Evolutionary conservation across 2,329 filamentous ascomycete genomes (phyloP), one percentile per base, ranked within the genome.

Genomic region (Fusarium sp.): DNA sequence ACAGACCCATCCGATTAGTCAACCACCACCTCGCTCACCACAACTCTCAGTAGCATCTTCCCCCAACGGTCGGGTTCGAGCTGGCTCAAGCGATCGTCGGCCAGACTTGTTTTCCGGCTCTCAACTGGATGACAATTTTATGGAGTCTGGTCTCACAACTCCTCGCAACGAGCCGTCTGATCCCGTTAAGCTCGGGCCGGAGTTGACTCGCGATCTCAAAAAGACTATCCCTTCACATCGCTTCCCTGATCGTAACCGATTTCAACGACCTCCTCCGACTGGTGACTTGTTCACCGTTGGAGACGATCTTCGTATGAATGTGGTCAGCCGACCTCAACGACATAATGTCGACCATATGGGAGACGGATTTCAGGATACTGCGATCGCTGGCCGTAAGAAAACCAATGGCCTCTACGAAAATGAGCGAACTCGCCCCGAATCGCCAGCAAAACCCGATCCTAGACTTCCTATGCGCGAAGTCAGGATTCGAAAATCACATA

Each of bases 391-490:
- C 31, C 66, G 57, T 17, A 65, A 38, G 21, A 66, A 65, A 29
- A 32, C 52, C 8, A 57, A 57, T 31, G 61, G 57, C 6, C 60
- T 59, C 52, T 42, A 66, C 49, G 55, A 59, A 14, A 44, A 53
- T 23, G 45, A 57, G 8, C 65, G 65, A 21, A 37, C 42, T 25
- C 68, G 66, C 15, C 68, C 69, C 6, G 58, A 58, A 11, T 71
- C 70, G 4, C 70, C 70, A 31, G 53, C 62, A 9, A 57, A 67
- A 23, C 69, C 53, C 17, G 71, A 73, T 19, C 66, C 74, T 15
- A 76, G 72, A 43, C 70, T 80, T n/a, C 73, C 79, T 1, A 66
- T 79, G 53, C 75, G 79, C 17, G 77, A 80, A 47, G 61, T 71
- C 10, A 70, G 63, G 15, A 65, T 73, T 36, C 63, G 67, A 41